A percentile compares a stretch with the other conserved stretches of the same genome.
These are phyloP conservation scores for Ramalina intermedia DNA, from an alignment of 495 filamentous ascomycete species.

Conservation along the genomic window DNA sequence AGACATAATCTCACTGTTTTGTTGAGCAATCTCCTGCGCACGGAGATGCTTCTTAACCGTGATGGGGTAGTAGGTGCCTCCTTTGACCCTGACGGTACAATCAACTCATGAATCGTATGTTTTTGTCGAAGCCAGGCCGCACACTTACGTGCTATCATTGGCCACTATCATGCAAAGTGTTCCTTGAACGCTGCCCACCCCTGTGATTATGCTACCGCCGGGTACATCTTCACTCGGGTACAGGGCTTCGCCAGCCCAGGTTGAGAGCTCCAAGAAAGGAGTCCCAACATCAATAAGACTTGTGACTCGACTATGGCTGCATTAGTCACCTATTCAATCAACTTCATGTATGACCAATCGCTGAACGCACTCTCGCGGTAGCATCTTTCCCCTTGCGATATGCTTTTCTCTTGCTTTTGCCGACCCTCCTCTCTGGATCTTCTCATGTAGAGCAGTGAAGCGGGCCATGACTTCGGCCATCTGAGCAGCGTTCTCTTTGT, in stretches of 20 bases:
- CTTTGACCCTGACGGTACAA: slow-evolving; percentile 53
- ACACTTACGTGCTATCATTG: slow-evolving; percentile 70
- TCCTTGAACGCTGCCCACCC: slow-evolving; percentile 79
- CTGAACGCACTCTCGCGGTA: slow-evolving; percentile 55
- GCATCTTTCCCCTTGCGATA: slow-evolving; percentile 78
- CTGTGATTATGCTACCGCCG: slow-evolving; percentile 84
- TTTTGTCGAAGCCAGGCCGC: not conserved
- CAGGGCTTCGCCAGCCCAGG: slow-evolving; percentile 72
- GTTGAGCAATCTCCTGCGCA: slow-evolving; percentile 78
- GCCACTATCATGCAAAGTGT: slow-evolving; percentile 90
- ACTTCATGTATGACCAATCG: not conserved
- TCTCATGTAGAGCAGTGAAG: slow-evolving; percentile 53
- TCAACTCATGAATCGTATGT: not conserved
- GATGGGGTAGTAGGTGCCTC: slow-evolving; percentile 96
- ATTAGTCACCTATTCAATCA: not conserved
- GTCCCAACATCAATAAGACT: slow-evolving; percentile 80
- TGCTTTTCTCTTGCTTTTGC: slow-evolving; percentile 84
- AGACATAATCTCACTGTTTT: slow-evolving; percentile 44
- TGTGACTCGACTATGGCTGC: slow-evolving; percentile 45
- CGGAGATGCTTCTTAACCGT: slow-evolving; percentile 96
- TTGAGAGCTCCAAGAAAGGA: slow-evolving; percentile 80
- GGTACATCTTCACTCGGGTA: slow-evolving; percentile 79
- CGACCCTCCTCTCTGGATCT: slow-evolving; percentile 60
- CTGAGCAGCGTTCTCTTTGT: slow-evolving; percentile 63
- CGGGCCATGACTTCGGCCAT: slow-evolving; percentile 58